Base-by-base conservation (phyloP, 257 asterid species). In the Fraxinus anomala region DNA sequence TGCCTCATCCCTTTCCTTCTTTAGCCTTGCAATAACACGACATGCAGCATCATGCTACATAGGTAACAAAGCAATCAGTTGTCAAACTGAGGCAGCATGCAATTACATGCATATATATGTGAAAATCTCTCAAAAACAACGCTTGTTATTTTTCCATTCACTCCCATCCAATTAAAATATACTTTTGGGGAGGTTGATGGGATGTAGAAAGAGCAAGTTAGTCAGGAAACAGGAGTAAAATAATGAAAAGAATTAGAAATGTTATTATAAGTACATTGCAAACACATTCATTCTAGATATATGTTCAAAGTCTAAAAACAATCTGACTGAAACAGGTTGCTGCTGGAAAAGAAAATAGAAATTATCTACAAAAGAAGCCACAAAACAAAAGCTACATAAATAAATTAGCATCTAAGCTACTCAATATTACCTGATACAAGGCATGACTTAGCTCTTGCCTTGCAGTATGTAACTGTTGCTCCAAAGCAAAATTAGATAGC, bases 391-490 rank as follows among this genome's bases (percentile, higher is more conserved):
- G 36, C 54, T n/a, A 59, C 39, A 34, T 4, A 34, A 34, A 34
- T 34, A 34, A 23, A 65, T 21, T 44, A 26, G 44, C 31, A 71
- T 40, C 68, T 68, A 37, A 79, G 40, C 49, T 34, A 70, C 78
- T 66, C 30, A 4, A 37, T 21, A 39, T 74, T 77, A 96, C 99
- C 97, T 96, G 99, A 86, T 96, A 96, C 73, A 93, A 78, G 69
- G 99, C 98, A 83, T 96, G 99, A 83, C 99, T 96, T 68, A 96
- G 89, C 87, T 96, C 99, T 84, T 96, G 98, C 88, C 99, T 91
- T 71, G 98, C 97, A 44, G 91, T 89, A 82, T 96, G 98, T 73
- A 96, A 78, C 82, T 96, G 99, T 81, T 89, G 96, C 90, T 94
- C 99, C 89, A 92, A 72, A 1, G 99, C 92, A 86, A 92, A 91